phyloP scores from a whole-genome alignment of 805 yeast genomes.

The Starmerella roubikii region DNA sequence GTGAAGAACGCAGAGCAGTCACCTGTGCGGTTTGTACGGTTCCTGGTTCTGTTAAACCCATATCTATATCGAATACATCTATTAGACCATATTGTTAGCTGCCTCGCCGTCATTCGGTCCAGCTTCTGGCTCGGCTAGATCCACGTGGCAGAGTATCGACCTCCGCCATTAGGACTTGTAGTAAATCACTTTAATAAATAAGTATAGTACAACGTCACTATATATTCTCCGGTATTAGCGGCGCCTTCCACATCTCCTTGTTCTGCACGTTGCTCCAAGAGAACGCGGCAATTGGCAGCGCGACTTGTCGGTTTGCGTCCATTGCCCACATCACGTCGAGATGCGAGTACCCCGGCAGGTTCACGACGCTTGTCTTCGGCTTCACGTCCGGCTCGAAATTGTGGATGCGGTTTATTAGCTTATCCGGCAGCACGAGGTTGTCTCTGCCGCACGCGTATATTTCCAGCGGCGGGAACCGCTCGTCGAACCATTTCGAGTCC shows the following conservation, averaged over 20 bases:
- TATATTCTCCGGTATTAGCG: no score
- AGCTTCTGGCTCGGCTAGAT: no score
- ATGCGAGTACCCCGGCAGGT: conserved; percentile 60
- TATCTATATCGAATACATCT: no score
- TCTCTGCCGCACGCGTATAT: conserved; percentile 64
- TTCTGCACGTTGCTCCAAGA: conserved; percentile 18
- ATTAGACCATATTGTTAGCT: no score
- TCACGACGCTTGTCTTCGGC: conserved; percentile 22
- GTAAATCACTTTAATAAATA: background rate
- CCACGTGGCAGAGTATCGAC: no score
- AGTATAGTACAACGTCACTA: no score
- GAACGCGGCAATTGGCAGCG: conserved; percentile 30
- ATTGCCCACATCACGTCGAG: conserved; percentile 89
- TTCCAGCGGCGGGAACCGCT: conserved; percentile 43
- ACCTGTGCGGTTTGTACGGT: no score
- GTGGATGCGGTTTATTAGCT: conserved; percentile 50
- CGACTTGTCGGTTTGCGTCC: conserved; percentile 55
- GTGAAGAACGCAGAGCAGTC: no score
- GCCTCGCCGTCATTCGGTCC: no score
- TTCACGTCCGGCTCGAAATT: conserved; percentile 35
- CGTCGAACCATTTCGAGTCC: conserved; percentile 30
- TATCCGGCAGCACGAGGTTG: conserved; percentile 59
- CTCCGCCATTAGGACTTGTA: no score
- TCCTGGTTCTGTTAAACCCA: no score
- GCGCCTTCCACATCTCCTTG: conserved; percentile 5